Conservation (phyloP, 345 rosid species). For the Hirschfeldia incana region DNA sequence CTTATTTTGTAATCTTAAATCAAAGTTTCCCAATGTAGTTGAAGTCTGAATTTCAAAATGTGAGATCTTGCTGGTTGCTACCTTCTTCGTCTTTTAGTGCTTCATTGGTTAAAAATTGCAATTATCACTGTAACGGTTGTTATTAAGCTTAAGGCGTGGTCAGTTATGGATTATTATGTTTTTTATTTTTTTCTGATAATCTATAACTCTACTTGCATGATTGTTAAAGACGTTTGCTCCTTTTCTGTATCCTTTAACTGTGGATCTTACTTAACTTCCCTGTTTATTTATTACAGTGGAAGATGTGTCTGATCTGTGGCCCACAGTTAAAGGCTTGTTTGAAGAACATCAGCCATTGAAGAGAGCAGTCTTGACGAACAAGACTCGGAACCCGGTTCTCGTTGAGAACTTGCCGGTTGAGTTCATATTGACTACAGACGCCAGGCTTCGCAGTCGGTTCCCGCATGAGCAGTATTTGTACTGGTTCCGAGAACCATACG, state of each 20-base stretch:
- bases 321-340: slow-evolving; percentile 63
- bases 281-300: slow-evolving; percentile 54
- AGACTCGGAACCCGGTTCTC: slow-evolving; percentile 76
- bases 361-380: slow-evolving; percentile 76
- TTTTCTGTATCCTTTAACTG: not conserved
- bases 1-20: not conserved
- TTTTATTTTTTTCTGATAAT: not conserved
- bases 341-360: slow-evolving; percentile 75
- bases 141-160: not conserved
- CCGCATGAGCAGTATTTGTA: slow-evolving; percentile 81
- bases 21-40: slow-evolving; percentile 6
- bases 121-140: too few relatives aligned
- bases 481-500: slow-evolving; percentile 95
- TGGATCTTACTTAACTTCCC: slow-evolving; percentile 4
- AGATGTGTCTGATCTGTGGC: slow-evolving; percentile 97
- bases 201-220: not conserved
- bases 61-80: slow-evolving; percentile 2
- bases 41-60: not conserved
- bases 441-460: slow-evolving; percentile 88
- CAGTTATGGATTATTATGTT: not conserved
- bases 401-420: slow-evolving; percentile 85
- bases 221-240: not conserved
- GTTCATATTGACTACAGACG: slow-evolving; percentile 82
- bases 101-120: not conserved
- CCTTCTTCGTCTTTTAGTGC: slow-evolving; percentile 14